These are phyloP conservation scores for Zanthoxylum bungeanum DNA, from an alignment of 345 rosid genomes.

Conservation along the genomic window DNA sequence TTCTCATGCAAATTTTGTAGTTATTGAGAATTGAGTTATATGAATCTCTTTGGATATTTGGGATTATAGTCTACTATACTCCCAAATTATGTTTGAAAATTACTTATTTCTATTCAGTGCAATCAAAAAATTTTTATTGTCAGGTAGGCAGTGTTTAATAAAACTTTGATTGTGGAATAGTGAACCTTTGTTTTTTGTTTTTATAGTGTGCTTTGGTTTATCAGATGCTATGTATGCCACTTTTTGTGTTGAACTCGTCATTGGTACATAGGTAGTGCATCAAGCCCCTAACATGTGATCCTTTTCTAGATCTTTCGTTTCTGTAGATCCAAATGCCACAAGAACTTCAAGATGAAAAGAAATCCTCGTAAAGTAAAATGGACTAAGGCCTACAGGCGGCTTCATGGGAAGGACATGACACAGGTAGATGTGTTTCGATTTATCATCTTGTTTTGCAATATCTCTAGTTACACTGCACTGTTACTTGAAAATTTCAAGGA, in stretches of 20 bases:
- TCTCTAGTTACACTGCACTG: background rate
- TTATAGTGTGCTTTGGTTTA: background rate
- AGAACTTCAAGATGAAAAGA: constrained; percentile 98
- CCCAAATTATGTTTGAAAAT: no score
- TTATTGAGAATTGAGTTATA: background rate
- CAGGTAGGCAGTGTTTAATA: background rate
- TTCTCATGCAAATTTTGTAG: background rate
- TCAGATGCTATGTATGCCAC: background rate
- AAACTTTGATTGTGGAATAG: background rate
- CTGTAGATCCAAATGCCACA: constrained; percentile 89
- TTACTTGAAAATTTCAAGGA: background rate
- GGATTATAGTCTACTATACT: background rate
- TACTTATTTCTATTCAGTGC: no score
- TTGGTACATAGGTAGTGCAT: background rate
- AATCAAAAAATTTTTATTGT: no score
- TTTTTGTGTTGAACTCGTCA: background rate
- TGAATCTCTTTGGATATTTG: background rate
- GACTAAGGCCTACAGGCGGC: constrained; percentile 86
- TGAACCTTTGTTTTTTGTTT: background rate
- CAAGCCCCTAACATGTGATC: background rate
- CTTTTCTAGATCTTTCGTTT: constrained; percentile 72
- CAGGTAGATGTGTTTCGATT: constrained; percentile 41
- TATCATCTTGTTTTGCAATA: background rate
- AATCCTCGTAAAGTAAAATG: constrained; percentile 95
- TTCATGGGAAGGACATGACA: constrained; percentile 94